Evolutionary conservation across 495 filamentous ascomycete species (phyloP).

Genomic region (Trypethelium eluteriae): DNA sequence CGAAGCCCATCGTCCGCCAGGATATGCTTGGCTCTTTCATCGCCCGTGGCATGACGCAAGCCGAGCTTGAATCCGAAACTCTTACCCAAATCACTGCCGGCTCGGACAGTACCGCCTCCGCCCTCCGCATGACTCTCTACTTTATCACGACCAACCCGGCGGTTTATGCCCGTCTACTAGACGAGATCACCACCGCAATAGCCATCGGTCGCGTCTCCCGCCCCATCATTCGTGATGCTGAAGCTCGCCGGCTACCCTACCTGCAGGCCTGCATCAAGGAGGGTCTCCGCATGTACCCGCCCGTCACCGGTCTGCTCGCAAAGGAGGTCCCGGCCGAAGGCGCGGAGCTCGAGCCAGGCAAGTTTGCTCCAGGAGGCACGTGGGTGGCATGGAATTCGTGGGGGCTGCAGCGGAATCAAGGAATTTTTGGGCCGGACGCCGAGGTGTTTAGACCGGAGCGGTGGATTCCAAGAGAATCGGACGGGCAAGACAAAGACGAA

Average conservation of each 20-base stretch:
- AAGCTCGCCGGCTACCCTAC: slow-evolving; percentile 28
- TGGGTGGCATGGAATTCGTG: slow-evolving; percentile 27
- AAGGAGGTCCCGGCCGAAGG: slow-evolving; percentile 22
- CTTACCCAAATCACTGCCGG: slow-evolving; percentile 38
- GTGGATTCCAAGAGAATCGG: slow-evolving; percentile 20
- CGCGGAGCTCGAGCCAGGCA: slow-evolving; percentile 22
- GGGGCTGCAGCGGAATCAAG: slow-evolving; percentile 24
- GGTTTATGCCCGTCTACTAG: slow-evolving; percentile 22
- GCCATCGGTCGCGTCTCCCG: slow-evolving; percentile 18
- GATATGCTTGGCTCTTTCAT: slow-evolving; percentile 45
- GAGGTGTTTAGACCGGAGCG: slow-evolving; percentile 28
- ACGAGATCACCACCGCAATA: slow-evolving; percentile 22
- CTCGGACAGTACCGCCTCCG: slow-evolving; percentile 31
- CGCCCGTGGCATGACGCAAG: slow-evolving; percentile 34
- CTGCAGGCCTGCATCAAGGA: slow-evolving; percentile 32
- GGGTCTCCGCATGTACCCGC: slow-evolving; percentile 28
- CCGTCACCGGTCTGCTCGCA: slow-evolving; percentile 27
- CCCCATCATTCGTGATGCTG: slow-evolving; percentile 28
- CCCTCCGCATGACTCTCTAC: slow-evolving; percentile 28
- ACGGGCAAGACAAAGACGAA: slow-evolving; percentile 10
- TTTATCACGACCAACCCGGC: slow-evolving; percentile 29
- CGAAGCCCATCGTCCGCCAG: slow-evolving; percentile 23
- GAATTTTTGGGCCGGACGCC: slow-evolving; percentile 25
- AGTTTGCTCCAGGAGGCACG: slow-evolving; percentile 24
- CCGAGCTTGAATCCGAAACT: slow-evolving; percentile 38